phyloP scores from a whole-genome alignment of 257 asterid genomes.

The Buddleja alternifolia region DNA sequence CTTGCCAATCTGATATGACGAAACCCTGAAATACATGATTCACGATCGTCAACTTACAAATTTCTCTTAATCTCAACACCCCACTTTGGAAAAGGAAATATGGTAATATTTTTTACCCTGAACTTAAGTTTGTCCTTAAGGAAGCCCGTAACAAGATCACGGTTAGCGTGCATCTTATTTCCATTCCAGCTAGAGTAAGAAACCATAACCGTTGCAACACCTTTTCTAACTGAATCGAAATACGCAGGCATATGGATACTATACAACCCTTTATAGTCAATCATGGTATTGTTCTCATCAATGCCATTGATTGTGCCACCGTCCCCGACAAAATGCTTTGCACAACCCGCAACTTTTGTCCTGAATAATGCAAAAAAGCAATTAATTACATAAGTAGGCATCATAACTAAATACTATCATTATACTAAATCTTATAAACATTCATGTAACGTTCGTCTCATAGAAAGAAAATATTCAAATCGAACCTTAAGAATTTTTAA shows the following conservation, averaged over 20 bases:
- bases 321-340: slow-evolving; percentile 79
- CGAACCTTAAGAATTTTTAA: no score
- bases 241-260: slow-evolving; percentile 75
- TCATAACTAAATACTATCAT: background rate
- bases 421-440: no score
- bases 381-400: slow-evolving; percentile 12
- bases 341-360: slow-evolving; percentile 68
- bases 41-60: background rate
- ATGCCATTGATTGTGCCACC: slow-evolving; percentile 66
- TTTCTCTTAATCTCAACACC: background rate
- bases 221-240: slow-evolving; percentile 54
- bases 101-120: slow-evolving; percentile 43
- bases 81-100: background rate
- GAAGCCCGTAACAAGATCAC: slow-evolving; percentile 50
- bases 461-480: no score
- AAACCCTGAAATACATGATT: slow-evolving; percentile 62
- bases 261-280: slow-evolving; percentile 46
- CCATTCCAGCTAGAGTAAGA: slow-evolving; percentile 80
- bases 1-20: slow-evolving; percentile 87
- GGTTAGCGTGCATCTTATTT: slow-evolving; percentile 59
- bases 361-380: slow-evolving; percentile 30
- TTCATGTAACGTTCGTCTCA: no score
- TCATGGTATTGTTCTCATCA: slow-evolving; percentile 64
- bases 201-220: slow-evolving; percentile 72
- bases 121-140: slow-evolving; percentile 62